Conservation (phyloP, 306 rosid genomes). For the Pterocarpus macrocarpus region DNA sequence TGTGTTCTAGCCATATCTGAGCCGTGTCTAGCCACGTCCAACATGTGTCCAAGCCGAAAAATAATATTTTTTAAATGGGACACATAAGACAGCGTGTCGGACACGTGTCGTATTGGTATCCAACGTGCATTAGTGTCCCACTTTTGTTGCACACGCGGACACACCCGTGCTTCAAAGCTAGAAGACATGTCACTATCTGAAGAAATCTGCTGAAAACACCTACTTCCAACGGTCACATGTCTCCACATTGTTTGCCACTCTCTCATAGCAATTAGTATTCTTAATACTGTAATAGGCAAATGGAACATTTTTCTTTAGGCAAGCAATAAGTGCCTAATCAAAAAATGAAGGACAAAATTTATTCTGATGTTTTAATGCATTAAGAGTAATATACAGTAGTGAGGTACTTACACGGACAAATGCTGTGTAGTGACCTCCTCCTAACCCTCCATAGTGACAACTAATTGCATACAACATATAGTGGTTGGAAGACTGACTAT, state of each 20-base stretch:
- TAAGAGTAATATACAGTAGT: slow-evolving; percentile 14
- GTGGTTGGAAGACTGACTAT: slow-evolving; percentile 49
- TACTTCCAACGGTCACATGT: neutral
- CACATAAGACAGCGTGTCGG: too few species aligned
- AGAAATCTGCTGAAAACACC: too few species aligned
- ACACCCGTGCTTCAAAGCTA: too few species aligned
- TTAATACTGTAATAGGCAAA: neutral
- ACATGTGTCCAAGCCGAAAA: too few species aligned
- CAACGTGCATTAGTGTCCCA: too few species aligned
- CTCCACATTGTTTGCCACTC: slow-evolving; percentile 25
- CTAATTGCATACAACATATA: slow-evolving; percentile 80
- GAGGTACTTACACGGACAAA: slow-evolving; percentile 73
- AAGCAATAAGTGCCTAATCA: neutral
- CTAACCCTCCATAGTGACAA: slow-evolving; percentile 86
- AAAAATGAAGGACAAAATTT: neutral
- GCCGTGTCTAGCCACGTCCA: too few species aligned
- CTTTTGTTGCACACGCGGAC: too few species aligned
- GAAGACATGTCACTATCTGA: too few species aligned
- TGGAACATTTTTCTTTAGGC: neutral
- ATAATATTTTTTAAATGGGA: too few species aligned
- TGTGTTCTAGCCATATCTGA: too few species aligned
- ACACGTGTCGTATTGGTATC: too few species aligned
- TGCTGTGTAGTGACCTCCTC: slow-evolving; percentile 93
- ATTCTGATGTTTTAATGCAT: slow-evolving; percentile 15
- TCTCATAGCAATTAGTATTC: slow-evolving; percentile 21